phyloP scores from a whole-genome alignment of 2,329 filamentous ascomycete species.

The Botrytis fabae region DNA sequence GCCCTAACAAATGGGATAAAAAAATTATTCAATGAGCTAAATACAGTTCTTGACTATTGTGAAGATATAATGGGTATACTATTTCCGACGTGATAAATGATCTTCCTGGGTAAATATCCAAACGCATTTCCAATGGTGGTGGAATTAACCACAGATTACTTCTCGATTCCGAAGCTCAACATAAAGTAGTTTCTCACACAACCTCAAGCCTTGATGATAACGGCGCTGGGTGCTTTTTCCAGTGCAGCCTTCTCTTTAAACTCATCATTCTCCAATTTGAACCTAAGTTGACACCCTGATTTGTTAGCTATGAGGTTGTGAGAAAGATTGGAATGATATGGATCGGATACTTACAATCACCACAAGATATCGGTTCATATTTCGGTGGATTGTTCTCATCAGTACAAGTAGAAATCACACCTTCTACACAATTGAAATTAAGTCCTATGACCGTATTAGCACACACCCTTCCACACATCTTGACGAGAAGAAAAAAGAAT shows the following conservation, averaged over 20 bases:
- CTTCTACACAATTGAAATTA: conserved; percentile 53
- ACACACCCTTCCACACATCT: conserved; percentile 8
- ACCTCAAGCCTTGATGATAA: conserved; percentile 31
- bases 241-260: conserved; percentile 32
- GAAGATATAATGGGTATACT: background rate
- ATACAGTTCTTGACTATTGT: background rate
- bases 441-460: conserved; percentile 41
- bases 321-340: background rate
- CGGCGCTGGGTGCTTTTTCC: conserved; percentile 36
- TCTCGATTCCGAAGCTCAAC: background rate
- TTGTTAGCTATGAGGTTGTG: background rate
- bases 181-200: background rate
- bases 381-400: conserved; percentile 49
- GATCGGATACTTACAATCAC: conserved; percentile 43
- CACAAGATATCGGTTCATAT: conserved; percentile 54
- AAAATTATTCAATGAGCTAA: background rate
- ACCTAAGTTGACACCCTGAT: conserved; percentile 39
- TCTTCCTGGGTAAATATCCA: background rate
- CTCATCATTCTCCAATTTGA: conserved; percentile 36
- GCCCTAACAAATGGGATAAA: too few species aligned
- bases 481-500: background rate
- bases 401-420: conserved; percentile 50
- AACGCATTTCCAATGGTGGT: background rate
- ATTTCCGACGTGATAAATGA: background rate
- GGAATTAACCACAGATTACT: too few species aligned